Evolutionary conservation across 345 rosid genomes (phyloP).

Genomic region (Litchi chinensis): DNA sequence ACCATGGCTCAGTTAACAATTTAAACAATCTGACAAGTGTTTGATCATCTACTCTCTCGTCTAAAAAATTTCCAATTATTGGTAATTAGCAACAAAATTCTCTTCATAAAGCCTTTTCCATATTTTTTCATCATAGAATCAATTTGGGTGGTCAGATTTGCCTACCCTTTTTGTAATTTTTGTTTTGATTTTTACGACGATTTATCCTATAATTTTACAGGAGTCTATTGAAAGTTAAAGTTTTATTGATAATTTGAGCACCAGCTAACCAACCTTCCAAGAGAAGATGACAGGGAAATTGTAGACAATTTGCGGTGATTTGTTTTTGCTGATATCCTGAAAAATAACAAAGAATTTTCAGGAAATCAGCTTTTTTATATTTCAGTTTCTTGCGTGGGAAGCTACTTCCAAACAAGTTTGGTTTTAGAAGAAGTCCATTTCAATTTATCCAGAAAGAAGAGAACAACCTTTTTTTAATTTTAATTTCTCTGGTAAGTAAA

Average conservation of each 20-base stretch:
- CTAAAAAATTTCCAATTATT: background rate
- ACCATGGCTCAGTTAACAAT: background rate
- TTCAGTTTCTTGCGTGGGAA: background rate
- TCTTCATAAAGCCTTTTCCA: background rate
- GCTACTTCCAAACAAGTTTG: background rate
- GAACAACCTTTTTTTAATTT: background rate
- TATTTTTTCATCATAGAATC: background rate
- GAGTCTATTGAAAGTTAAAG: background rate
- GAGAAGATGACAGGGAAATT: background rate
- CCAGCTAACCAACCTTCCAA: background rate
- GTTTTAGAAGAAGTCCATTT: background rate
- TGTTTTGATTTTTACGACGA: no score
- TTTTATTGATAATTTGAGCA: background rate
- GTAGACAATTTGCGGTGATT: background rate
- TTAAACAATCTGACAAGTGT: constrained; percentile 1
- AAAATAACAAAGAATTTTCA: background rate
- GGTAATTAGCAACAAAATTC: background rate
- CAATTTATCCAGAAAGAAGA: background rate
- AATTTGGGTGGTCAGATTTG: background rate
- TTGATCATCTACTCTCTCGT: background rate
- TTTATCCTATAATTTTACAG: background rate
- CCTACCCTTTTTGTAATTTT: background rate
- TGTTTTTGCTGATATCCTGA: background rate
- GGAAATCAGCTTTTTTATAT: background rate
- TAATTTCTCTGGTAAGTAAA: constrained; percentile 1